phyloP scores from a whole-genome alignment of 768 basidiomycete species.

The Hebeloma cylindrosporum region DNA sequence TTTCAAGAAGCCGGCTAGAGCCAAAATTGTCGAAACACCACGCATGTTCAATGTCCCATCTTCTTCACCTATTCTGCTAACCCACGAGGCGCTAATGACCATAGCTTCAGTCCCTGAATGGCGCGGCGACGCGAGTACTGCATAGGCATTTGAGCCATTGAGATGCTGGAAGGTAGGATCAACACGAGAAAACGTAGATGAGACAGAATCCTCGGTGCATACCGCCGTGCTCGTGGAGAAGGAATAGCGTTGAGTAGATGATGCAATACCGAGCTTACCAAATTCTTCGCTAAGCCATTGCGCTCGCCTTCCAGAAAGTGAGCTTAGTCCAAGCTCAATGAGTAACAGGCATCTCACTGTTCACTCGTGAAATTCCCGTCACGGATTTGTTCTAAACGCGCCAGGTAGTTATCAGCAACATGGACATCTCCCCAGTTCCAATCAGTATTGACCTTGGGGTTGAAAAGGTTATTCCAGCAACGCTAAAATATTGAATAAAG shows the following conservation, averaged over 20 bases:
- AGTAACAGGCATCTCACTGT: constrained; percentile 53
- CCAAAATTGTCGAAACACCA: constrained; percentile 82
- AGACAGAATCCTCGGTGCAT: constrained; percentile 20
- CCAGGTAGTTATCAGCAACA: constrained; percentile 78
- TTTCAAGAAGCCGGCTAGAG: constrained; percentile 82
- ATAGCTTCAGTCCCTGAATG: constrained; percentile 94
- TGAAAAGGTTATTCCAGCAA: neutral
- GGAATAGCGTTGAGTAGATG: constrained; percentile 68
- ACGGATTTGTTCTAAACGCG: constrained; percentile 60
- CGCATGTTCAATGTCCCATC: constrained; percentile 71
- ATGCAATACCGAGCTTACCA: constrained; percentile 66
- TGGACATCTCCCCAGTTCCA: constrained; percentile 94
- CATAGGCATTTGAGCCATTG: constrained; percentile 80
- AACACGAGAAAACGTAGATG: constrained; percentile 5
- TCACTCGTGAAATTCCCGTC: constrained; percentile 64
- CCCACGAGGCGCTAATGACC: constrained; percentile 89
- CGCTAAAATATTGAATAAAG: neutral
- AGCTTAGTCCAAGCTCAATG: neutral
- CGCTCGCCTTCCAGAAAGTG: constrained; percentile 53
- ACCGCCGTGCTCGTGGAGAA: constrained; percentile 57
- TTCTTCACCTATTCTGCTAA: constrained; percentile 62
- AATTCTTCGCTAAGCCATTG: constrained; percentile 64
- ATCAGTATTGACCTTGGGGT: constrained; percentile 77
- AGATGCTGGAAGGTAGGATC: constrained; percentile 38
- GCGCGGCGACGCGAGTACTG: constrained; percentile 78